Conservation (phyloP, 352 stramenopile genomes). For the Phytophthora fragariae region DNA sequence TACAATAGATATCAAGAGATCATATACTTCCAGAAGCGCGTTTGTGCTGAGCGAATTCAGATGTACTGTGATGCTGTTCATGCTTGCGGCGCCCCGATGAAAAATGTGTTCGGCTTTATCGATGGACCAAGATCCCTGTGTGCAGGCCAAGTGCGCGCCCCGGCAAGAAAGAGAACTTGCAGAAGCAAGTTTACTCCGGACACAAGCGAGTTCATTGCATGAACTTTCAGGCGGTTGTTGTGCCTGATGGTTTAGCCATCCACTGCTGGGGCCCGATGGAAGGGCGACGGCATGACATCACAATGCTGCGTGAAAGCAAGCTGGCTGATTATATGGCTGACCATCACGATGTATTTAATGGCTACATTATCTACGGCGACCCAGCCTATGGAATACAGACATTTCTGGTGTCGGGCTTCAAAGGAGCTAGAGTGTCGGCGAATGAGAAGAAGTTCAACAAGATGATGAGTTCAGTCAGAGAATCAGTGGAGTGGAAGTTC, state of each 20-base stretch:
- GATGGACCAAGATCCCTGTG: not conserved
- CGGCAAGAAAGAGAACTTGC: too few species aligned
- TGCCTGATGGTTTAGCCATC: conserved; percentile 7
- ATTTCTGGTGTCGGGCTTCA: conserved; percentile 10
- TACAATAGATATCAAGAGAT: not conserved
- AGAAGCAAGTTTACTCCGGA: too few species aligned
- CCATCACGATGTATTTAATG: conserved; percentile 12
- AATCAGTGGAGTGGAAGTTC: conserved; percentile 9
- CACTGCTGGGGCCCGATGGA: conserved; percentile 20
- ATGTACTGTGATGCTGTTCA: not conserved
- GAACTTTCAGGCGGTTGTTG: not conserved
- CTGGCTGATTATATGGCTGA: not conserved
- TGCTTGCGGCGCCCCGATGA: not conserved
- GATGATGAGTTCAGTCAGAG: conserved; percentile 4
- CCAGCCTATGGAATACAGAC: conserved; percentile 17
- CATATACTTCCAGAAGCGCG: not conserved
- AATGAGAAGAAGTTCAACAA: conserved; percentile 14
- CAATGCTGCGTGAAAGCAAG: too few species aligned
- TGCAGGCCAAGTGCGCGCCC: too few species aligned
- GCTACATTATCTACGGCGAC: conserved; percentile 11
- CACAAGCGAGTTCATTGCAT: not conserved
- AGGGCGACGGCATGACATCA: conserved; percentile 18
- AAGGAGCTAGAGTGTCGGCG: not conserved
- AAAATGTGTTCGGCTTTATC: not conserved
- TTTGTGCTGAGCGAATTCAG: not conserved